Conservation (phyloP, 768 basidiomycete genomes). For the Hypholoma sublateritium region DNA sequence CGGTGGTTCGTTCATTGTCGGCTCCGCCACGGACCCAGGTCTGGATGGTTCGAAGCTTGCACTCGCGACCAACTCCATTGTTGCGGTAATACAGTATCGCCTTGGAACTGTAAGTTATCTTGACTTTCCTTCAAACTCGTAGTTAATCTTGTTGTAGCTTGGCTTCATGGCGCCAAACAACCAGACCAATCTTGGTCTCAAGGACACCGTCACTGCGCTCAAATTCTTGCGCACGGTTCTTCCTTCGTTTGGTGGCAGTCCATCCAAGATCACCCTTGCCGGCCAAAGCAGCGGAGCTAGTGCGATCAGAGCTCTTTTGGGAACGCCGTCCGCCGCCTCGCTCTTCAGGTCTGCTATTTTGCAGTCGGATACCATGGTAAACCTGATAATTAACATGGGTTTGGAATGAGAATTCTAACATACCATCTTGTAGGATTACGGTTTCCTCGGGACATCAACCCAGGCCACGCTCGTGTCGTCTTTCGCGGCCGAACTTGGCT, state of each 20-base stretch:
- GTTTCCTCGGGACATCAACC: constrained; percentile 56
- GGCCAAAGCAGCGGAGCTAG: constrained; percentile 83
- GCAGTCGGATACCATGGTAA: constrained; percentile 86
- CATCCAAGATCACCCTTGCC: constrained; percentile 67
- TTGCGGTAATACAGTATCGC: constrained; percentile 82
- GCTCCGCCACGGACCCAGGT: constrained; percentile 69
- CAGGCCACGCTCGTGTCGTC: constrained; percentile 53
- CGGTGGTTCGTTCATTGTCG: constrained; percentile 77
- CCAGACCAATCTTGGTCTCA: constrained; percentile 68
- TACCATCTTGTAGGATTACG: constrained; percentile 56
- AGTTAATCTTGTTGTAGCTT: constrained; percentile 41
- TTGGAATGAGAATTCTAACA: constrained; percentile 1
- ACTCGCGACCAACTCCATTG: constrained; percentile 67
- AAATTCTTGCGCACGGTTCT: constrained; percentile 58
- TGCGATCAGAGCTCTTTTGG: constrained; percentile 77
- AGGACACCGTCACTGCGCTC: constrained; percentile 66
- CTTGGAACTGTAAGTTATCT: constrained; percentile 62
- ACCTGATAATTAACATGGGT: constrained; percentile 12
- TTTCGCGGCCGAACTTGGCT: constrained; percentile 50
- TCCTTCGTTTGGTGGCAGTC: constrained; percentile 66
- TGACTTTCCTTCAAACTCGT: neutral
- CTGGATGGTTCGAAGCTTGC: constrained; percentile 81
- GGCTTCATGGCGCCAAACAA: constrained; percentile 75
- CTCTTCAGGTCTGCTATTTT: constrained; percentile 79
- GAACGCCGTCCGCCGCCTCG: constrained; percentile 63